Conservation (phyloP, 2,329 filamentous ascomycete genomes). For the Aspergillus proliferans region DNA sequence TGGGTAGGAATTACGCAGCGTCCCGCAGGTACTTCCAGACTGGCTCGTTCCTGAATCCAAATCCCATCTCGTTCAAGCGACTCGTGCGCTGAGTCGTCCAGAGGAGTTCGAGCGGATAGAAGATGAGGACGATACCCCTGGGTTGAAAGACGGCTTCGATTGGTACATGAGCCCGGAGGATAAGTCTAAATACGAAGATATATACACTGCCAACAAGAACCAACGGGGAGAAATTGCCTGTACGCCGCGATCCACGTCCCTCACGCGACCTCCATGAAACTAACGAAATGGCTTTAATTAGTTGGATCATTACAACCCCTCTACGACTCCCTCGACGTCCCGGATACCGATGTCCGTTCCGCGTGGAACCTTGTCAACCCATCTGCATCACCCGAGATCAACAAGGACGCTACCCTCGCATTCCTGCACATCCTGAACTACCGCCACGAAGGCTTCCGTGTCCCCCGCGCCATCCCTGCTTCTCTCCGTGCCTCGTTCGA, state of each 20-base stretch:
- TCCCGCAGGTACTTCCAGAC: slow-evolving; percentile 79
- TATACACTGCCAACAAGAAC: slow-evolving; percentile 88
- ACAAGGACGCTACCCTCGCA: slow-evolving; percentile 88
- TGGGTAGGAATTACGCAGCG: slow-evolving; percentile 73
- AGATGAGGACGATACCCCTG: slow-evolving; percentile 69
- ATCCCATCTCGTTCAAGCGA: slow-evolving; percentile 80
- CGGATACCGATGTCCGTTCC: slow-evolving; percentile 73
- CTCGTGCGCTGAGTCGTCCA: slow-evolving; percentile 68
- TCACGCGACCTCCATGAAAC: background rate
- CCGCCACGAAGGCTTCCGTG: slow-evolving; percentile 88
- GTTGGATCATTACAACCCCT: slow-evolving; percentile 75
- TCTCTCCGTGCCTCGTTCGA: slow-evolving; percentile 90
- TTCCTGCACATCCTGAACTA: slow-evolving; percentile 97
- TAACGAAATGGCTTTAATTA: slow-evolving; percentile 25
- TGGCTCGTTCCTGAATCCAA: slow-evolving; percentile 97
- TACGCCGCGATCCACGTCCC: slow-evolving; percentile 37
- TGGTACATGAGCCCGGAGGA: slow-evolving; percentile 97
- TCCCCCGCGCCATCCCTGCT: slow-evolving; percentile 83
- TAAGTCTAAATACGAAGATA: slow-evolving; percentile 92
- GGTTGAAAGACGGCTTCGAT: slow-evolving; percentile 93
- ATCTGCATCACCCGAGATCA: slow-evolving; percentile 71
- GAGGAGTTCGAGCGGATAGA: slow-evolving; percentile 80
- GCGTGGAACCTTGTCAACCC: slow-evolving; percentile 98
- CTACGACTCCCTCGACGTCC: slow-evolving; percentile 64
- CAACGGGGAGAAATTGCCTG: slow-evolving; percentile 76